Evolutionary conservation across 208 protist species (phyloP).

Genomic region (Wallacemonas sp.): DNA sequence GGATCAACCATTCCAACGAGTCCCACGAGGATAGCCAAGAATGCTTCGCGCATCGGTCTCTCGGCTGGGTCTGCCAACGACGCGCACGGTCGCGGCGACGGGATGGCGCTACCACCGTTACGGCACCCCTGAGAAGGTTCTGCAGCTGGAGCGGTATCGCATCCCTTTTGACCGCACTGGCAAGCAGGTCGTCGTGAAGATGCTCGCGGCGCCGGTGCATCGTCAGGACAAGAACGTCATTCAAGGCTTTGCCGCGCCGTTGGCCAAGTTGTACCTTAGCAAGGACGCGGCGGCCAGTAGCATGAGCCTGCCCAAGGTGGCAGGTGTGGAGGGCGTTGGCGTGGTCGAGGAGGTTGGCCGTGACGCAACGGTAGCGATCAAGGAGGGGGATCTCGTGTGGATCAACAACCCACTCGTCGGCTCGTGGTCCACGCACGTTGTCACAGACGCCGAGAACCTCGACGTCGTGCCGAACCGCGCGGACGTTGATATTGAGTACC

Average conservation of each 20-base stretch:
- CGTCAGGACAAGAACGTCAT: slow-evolving; percentile 96
- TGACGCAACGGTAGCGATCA: slow-evolving; percentile 53
- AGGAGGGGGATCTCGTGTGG: slow-evolving; percentile 94
- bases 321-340: slow-evolving; percentile 94
- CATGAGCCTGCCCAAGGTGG: slow-evolving; percentile 48
- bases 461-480: slow-evolving; percentile 87
- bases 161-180: slow-evolving; percentile 82
- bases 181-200: slow-evolving; percentile 92
- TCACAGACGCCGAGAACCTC: slow-evolving; percentile 82
- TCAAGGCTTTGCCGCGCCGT: slow-evolving; percentile 79
- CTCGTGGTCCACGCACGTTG: slow-evolving; percentile 90
- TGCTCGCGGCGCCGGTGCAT: slow-evolving; percentile 95
- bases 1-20: neutral
- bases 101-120: slow-evolving; percentile 89
- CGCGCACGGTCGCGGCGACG: slow-evolving; percentile 78
- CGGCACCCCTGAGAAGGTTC: slow-evolving; percentile 65
- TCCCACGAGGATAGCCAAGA: neutral
- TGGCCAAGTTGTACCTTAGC: slow-evolving; percentile 21
- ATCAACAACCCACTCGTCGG: slow-evolving; percentile 86
- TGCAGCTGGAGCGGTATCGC: slow-evolving; percentile 85
- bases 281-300: neutral
- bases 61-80: slow-evolving; percentile 28
- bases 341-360: slow-evolving; percentile 94
- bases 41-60: slow-evolving; percentile 9
- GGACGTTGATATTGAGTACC: slow-evolving; percentile 92